Evolutionary conservation across 352 stramenopile species (phyloP).

Genomic region (Pythium aristosporum): DNA sequence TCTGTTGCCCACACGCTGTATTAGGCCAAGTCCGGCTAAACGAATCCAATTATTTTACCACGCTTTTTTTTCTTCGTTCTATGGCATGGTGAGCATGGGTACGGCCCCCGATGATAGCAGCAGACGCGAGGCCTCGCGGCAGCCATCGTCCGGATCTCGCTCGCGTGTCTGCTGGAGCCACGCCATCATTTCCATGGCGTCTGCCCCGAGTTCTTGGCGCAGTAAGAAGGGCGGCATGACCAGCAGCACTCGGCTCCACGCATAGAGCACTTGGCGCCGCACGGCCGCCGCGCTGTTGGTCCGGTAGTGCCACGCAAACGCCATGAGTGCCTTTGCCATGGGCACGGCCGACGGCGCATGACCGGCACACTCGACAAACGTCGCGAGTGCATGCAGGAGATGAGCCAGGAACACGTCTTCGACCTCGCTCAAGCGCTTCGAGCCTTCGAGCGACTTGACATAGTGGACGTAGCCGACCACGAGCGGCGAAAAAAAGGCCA

Average conservation of each 20-base stretch:
- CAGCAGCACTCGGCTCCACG: constrained; percentile 67
- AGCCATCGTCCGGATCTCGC: constrained; percentile 62
- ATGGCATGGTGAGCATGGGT: constrained; percentile 32
- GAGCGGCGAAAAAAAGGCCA: constrained; percentile 75
- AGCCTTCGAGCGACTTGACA: constrained; percentile 29
- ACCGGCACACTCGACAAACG: constrained; percentile 68
- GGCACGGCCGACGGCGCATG: constrained; percentile 53
- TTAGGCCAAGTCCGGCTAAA: background rate
- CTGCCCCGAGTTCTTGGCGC: constrained; percentile 50
- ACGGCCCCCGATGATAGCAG: constrained; percentile 48
- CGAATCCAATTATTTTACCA: background rate
- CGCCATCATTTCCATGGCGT: constrained; percentile 39
- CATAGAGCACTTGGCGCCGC: constrained; percentile 70
- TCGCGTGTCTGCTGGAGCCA: constrained; percentile 55
- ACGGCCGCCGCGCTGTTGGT: constrained; percentile 45
- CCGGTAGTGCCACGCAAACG: constrained; percentile 68
- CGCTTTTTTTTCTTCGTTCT: background rate
- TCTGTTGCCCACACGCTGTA: too few relatives aligned
- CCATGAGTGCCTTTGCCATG: constrained; percentile 70
- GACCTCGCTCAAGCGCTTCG: constrained; percentile 41
- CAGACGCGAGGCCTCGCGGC: constrained; percentile 57
- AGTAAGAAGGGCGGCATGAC: constrained; percentile 57
- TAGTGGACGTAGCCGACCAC: constrained; percentile 74
- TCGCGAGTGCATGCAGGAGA: constrained; percentile 61
- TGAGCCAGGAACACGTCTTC: constrained; percentile 72